A percentile compares a stretch with the other conserved stretches of the same genome.
Evolutionary conservation across 371 early-diverging fungal species (phyloP).

Genomic region (Enterocytospora artemiae): DNA sequence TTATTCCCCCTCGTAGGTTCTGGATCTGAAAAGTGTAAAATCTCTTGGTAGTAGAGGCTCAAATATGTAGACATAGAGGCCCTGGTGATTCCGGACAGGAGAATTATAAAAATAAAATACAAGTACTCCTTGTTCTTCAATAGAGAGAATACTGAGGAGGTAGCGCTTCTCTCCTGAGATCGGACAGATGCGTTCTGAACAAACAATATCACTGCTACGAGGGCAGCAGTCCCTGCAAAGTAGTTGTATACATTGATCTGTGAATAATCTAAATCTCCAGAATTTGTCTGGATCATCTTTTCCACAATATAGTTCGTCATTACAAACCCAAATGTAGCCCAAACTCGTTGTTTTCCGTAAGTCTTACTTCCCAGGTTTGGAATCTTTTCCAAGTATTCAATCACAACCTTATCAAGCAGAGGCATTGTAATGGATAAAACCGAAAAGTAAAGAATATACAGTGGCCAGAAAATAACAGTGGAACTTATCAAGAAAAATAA

Average conservation of each 20-base stretch:
- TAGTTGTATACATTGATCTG: slow-evolving; percentile 36
- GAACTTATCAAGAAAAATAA: slow-evolving; percentile 39
- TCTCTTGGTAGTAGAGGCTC: slow-evolving; percentile 46
- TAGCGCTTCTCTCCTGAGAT: slow-evolving; percentile 10
- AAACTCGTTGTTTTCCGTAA: slow-evolving; percentile 58
- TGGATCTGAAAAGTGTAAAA: slow-evolving; percentile 37
- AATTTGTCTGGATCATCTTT: slow-evolving; percentile 17
- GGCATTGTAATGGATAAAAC: slow-evolving; percentile 31
- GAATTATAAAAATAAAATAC: slow-evolving; percentile 57
- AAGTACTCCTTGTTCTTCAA: slow-evolving; percentile 50
- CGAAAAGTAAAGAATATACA: slow-evolving; percentile 37
- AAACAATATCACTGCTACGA: slow-evolving; percentile 21
- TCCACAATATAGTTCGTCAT: slow-evolving; percentile 46
- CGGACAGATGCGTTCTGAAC: slow-evolving; percentile 3
- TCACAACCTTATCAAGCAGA: slow-evolving; percentile 50
- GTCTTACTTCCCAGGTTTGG: slow-evolving; percentile 32
- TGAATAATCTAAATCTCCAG: slow-evolving; percentile 23
- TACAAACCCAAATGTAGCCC: slow-evolving; percentile 54
- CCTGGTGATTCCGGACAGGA: slow-evolving; percentile 58
- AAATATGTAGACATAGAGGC: slow-evolving; percentile 57
- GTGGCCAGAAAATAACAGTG: slow-evolving; percentile 21
- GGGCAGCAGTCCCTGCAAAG: slow-evolving; percentile 12
- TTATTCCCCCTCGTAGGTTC: slow-evolving; percentile 6
- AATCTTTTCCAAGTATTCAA: slow-evolving; percentile 52
- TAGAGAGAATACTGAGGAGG: slow-evolving; percentile 34